Evolutionary conservation across 495 filamentous ascomycete species (phyloP).

Genomic region (Beverwykella pulmonaria): DNA sequence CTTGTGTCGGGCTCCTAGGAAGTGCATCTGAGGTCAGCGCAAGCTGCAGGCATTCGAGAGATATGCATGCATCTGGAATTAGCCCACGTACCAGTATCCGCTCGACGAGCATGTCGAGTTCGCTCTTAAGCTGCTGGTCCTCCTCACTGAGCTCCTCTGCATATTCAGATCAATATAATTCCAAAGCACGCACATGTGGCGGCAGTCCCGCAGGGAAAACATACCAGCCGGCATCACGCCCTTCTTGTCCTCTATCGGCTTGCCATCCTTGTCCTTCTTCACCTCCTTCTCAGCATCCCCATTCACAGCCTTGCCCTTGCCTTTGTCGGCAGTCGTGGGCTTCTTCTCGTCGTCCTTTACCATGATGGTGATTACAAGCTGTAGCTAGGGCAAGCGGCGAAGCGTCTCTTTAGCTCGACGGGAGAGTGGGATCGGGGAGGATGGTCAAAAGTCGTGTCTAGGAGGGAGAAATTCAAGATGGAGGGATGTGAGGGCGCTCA

Average conservation of each 20-base stretch:
- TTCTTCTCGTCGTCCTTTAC: conserved; percentile 82
- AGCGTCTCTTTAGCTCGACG: neutral
- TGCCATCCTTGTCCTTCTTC: conserved; percentile 67
- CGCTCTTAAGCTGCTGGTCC: conserved; percentile 95
- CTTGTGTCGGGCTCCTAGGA: conserved; percentile 79
- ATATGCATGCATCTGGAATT: neutral
- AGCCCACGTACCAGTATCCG: conserved; percentile 72
- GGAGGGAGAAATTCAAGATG: neutral
- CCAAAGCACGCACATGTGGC: neutral
- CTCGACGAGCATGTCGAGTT: conserved; percentile 98
- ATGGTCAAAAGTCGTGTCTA: too few species aligned
- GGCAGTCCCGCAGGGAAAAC: conserved; percentile 33
- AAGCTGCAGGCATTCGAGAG: conserved; percentile 15
- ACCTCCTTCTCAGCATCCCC: conserved; percentile 67
- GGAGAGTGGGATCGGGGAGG: conserved; percentile 1
- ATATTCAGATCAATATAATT: conserved; percentile 27
- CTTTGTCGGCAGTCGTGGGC: conserved; percentile 84
- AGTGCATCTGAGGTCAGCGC: conserved; percentile 15
- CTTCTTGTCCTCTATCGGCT: conserved; percentile 70
- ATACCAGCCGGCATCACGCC: conserved; percentile 44
- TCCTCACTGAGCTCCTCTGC: conserved; percentile 93
- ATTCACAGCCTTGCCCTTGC: conserved; percentile 70
- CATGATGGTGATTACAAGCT: conserved; percentile 59
- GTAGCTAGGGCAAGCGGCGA: conserved; percentile 35
- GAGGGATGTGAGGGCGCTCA: neutral